A percentile compares a stretch with the other conserved stretches of the same genome.
phyloP scores from a whole-genome alignment of 257 asterid species.

The Verbena officinalis region DNA sequence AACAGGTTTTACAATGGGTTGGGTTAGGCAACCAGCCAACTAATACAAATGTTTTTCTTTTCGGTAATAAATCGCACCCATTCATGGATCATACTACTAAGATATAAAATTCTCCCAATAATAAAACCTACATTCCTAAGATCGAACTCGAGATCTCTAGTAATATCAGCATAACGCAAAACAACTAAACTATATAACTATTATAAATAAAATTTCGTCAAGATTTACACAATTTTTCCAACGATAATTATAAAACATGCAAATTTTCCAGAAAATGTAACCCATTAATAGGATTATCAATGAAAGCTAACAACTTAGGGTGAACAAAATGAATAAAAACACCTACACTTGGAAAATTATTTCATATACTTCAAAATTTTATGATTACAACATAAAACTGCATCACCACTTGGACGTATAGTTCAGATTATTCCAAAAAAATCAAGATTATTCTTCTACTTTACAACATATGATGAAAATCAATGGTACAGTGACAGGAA shows the following conservation, averaged over 20 bases:
- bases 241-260: neutral
- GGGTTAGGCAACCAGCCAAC: slow-evolving; percentile 35
- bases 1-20: slow-evolving; percentile 15
- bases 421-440: neutral
- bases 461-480: slow-evolving; percentile 34
- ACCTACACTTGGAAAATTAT: too few species aligned
- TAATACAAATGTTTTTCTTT: neutral
- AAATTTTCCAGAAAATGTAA: neutral
- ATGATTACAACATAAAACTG: too few species aligned
- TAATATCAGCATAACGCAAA: too few species aligned
- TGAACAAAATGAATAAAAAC: neutral
- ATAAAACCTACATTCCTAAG: too few species aligned
- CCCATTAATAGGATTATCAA: neutral
- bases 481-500: slow-evolving; percentile 26
- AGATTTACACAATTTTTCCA: neutral
- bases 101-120: too few species aligned
- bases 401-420: neutral
- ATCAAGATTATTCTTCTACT: slow-evolving; percentile 19
- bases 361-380: too few species aligned
- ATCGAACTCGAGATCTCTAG: too few species aligned
- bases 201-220: too few species aligned
- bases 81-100: too few species aligned
- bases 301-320: neutral
- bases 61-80: too few species aligned
- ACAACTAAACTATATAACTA: too few species aligned